Evolutionary conservation across 179 eudicot genomes (phyloP).

Genomic region (Gypsophila paniculata): DNA sequence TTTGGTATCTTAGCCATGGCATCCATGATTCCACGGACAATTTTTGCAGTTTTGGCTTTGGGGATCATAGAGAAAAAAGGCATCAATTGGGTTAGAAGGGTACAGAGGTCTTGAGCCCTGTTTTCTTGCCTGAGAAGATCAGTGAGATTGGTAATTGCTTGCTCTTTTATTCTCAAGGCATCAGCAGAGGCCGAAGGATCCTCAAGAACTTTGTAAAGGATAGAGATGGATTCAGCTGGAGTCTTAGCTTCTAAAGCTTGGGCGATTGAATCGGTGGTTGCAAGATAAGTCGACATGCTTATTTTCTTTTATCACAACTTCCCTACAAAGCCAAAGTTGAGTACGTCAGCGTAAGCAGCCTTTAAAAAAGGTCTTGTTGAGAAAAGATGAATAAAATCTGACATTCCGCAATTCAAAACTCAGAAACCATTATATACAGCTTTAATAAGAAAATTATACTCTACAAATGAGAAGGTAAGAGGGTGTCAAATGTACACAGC

Average conservation of each 20-base stretch:
- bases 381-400: background rate
- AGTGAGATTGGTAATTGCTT: slow-evolving; percentile 68
- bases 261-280: slow-evolving; percentile 62
- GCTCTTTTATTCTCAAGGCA: slow-evolving; percentile 70
- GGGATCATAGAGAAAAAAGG: slow-evolving; percentile 80
- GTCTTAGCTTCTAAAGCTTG: slow-evolving; percentile 63
- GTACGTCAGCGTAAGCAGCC: background rate
- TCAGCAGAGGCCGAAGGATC: slow-evolving; percentile 79
- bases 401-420: background rate
- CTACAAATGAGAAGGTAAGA: no score
- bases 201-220: slow-evolving; percentile 63
- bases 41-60: slow-evolving; percentile 91
- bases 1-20: slow-evolving; percentile 84
- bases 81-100: slow-evolving; percentile 64
- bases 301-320: background rate
- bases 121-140: slow-evolving; percentile 67
- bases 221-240: slow-evolving; percentile 60
- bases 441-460: no score
- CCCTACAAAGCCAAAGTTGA: slow-evolving; percentile 7
- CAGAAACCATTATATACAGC: background rate
- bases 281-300: slow-evolving; percentile 65
- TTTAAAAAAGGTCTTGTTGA: background rate
- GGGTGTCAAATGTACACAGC: no score
- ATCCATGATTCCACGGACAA: slow-evolving; percentile 78
- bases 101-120: slow-evolving; percentile 64